Conservation (phyloP, 2,329 filamentous ascomycete species). For the Monosporascus sp. region DNA sequence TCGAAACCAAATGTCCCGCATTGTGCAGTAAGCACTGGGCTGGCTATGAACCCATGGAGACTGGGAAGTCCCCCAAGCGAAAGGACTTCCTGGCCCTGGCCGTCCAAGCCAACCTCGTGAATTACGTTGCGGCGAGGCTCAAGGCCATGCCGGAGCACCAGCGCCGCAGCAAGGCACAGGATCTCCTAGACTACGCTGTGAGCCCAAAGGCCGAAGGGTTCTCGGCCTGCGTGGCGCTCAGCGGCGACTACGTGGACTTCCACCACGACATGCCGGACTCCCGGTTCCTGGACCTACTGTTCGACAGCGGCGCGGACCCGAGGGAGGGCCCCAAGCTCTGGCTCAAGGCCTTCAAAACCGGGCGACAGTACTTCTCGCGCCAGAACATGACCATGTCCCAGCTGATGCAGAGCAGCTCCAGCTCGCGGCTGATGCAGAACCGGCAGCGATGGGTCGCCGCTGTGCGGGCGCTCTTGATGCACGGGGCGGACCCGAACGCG, state of each 20-base stretch:
- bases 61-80: conserved; percentile 26
- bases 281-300: conserved; percentile 21
- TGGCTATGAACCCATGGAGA: conserved; percentile 27
- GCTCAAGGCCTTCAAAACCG: conserved; percentile 20
- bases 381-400: conserved; percentile 26
- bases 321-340: conserved; percentile 19
- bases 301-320: conserved; percentile 20
- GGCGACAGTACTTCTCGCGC: conserved; percentile 24
- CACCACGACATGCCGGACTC: conserved; percentile 29
- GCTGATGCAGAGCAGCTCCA: conserved; percentile 23
- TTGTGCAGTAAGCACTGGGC: conserved; percentile 24
- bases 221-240: conserved; percentile 25
- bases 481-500: conserved; percentile 24
- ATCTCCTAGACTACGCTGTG: conserved; percentile 23
- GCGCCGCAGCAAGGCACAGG: conserved; percentile 22
- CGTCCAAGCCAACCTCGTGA: conserved; percentile 24
- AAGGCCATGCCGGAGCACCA: conserved; percentile 9
- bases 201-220: conserved; percentile 26
- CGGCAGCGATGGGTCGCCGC: conserved; percentile 25
- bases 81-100: conserved; percentile 24
- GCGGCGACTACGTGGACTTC: conserved; percentile 26
- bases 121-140: conserved; percentile 19
- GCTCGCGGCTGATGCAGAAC: conserved; percentile 24
- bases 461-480: conserved; percentile 22
- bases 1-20: conserved; percentile 19